phyloP scores from a whole-genome alignment of 1,284 basidiomycete genomes.

The Heterobasidion parviporum region DNA sequence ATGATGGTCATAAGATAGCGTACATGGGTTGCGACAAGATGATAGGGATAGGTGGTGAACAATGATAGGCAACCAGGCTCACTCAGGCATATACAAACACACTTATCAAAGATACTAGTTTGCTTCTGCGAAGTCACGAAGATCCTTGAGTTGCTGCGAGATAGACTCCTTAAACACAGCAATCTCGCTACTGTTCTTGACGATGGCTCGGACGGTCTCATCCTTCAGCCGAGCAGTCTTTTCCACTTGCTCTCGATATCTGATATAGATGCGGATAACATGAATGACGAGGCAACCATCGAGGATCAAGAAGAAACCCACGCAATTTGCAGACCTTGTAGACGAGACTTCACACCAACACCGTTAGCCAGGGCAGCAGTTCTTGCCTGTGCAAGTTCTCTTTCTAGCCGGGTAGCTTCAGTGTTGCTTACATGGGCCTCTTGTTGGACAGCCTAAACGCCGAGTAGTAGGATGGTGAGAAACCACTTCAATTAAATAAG shows the following conservation, averaged over 20 bases:
- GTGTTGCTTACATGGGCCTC: constrained; percentile 55
- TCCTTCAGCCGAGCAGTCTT: constrained; percentile 64
- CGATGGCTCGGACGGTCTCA: constrained; percentile 69
- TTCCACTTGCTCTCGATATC: constrained; percentile 69
- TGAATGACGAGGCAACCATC: background rate
- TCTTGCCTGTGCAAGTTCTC: constrained; percentile 60
- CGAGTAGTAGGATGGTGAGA: background rate
- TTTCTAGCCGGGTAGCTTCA: constrained; percentile 56
- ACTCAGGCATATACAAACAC: background rate
- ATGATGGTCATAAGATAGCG: no score
- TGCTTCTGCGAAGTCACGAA: constrained; percentile 60
- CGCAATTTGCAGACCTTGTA: constrained; percentile 57
- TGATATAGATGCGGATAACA: constrained; percentile 19
- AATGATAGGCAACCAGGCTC: background rate
- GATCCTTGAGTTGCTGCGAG: constrained; percentile 54
- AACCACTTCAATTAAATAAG: constrained; percentile 7
- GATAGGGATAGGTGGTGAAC: background rate
- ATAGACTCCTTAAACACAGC: constrained; percentile 71
- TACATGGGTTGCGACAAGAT: no score
- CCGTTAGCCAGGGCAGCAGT: constrained; percentile 70
- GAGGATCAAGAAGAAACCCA: constrained; percentile 16
- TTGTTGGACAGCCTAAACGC: constrained; percentile 57
- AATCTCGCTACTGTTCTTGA: constrained; percentile 74
- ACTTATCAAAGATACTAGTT: constrained; percentile 24
- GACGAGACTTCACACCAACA: constrained; percentile 67